Conservation (phyloP, 2,329 filamentous ascomycete species). For the Xylogone sp. region DNA sequence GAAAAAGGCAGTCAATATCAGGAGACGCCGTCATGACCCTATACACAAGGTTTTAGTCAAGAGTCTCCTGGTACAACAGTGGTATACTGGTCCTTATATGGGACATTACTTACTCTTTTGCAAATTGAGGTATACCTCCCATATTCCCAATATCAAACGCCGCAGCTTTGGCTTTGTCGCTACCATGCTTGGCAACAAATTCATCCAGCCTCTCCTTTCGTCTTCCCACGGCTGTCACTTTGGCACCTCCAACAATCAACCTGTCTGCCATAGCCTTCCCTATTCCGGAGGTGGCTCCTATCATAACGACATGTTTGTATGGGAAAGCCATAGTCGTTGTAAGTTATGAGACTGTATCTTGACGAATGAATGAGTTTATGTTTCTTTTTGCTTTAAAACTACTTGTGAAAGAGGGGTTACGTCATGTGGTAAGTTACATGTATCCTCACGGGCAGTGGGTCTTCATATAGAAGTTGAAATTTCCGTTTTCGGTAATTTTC, state of each 20-base stretch:
- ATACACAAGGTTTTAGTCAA: no score
- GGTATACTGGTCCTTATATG: no score
- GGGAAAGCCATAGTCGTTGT: slow-evolving; percentile 45
- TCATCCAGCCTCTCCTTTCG: slow-evolving; percentile 46
- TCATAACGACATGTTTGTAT: slow-evolving; percentile 51
- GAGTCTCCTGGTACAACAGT: no score
- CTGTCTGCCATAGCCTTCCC: slow-evolving; percentile 41
- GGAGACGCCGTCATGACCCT: slow-evolving; percentile 36
- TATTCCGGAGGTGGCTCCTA: slow-evolving; percentile 53
- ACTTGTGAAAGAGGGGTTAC: no score
- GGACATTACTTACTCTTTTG: slow-evolving; percentile 10
- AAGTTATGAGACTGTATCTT: no score
- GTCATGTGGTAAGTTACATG: no score
- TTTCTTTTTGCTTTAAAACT: no score
- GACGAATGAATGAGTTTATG: no score
- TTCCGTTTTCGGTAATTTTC: no score
- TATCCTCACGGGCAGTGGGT: no score
- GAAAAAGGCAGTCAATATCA: slow-evolving; percentile 50
- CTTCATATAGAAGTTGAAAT: no score
- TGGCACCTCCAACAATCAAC: slow-evolving; percentile 40
- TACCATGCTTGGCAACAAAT: slow-evolving; percentile 42
- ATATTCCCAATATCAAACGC: slow-evolving; percentile 45
- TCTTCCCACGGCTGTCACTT: slow-evolving; percentile 52
- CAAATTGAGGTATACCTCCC: slow-evolving; percentile 37
- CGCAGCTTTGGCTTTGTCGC: slow-evolving; percentile 34